Conservation (phyloP, 2,329 filamentous ascomycete species). For the Ceratocystis harringtonii region DNA sequence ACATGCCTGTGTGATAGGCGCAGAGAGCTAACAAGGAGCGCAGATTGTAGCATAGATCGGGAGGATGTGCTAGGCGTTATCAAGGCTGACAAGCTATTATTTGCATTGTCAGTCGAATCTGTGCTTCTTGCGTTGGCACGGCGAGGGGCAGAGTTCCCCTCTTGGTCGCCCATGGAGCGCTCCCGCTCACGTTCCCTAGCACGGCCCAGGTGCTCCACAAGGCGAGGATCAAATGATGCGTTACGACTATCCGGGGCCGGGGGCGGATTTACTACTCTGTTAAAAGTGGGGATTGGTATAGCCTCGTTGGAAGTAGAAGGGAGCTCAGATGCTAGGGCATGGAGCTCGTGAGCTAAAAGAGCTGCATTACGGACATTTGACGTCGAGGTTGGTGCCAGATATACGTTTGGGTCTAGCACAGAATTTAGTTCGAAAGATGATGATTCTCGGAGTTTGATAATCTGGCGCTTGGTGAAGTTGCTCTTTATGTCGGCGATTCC, state of each 20-base stretch:
- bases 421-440: conserved; percentile 11
- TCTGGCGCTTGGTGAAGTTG: conserved; percentile 52
- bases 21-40: conserved; percentile 1
- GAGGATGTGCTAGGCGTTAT: neutral
- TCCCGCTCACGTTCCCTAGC: neutral
- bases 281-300: no score
- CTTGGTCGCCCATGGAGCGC: neutral
- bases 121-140: neutral
- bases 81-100: neutral
- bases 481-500: conserved; percentile 59
- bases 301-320: neutral
- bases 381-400: neutral
- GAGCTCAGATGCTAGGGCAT: neutral
- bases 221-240: neutral
- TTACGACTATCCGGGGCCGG: no score
- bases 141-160: neutral
- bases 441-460: conserved; percentile 48
- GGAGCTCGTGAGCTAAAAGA: conserved; percentile 7
- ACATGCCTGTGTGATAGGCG: neutral
- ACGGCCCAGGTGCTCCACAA: neutral
- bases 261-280: no score
- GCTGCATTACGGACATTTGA: conserved; percentile 1
- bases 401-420: neutral
- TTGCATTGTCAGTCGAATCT: neutral
- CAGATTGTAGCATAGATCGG: neutral